Conservation (phyloP, 805 yeast species). For the Wickerhamiella domercqiae region DNA sequence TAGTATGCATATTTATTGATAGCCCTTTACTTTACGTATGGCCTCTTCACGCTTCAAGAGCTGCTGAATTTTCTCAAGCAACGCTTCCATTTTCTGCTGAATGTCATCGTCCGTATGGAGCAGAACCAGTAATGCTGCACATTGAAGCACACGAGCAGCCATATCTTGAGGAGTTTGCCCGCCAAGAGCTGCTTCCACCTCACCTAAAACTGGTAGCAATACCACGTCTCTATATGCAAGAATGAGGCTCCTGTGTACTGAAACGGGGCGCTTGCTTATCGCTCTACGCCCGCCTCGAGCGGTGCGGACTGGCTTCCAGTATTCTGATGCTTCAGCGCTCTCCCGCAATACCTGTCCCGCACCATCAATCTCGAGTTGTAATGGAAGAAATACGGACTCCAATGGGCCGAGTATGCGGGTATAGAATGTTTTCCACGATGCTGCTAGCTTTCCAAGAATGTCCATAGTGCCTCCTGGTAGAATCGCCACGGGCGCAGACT, state of each 20-base stretch:
- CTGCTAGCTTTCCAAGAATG: slow-evolving; percentile 20
- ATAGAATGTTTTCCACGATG: slow-evolving; percentile 44
- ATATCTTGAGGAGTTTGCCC: slow-evolving; percentile 11
- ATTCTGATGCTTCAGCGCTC: slow-evolving; percentile 25
- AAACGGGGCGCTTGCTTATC: slow-evolving; percentile 6
- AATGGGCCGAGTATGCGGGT: slow-evolving; percentile 41
- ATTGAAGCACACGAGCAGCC: slow-evolving; percentile 35
- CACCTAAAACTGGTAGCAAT: slow-evolving; percentile 21
- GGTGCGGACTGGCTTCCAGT: slow-evolving; percentile 22
- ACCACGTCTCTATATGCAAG: slow-evolving; percentile 25
- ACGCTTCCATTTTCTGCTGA: slow-evolving; percentile 43
- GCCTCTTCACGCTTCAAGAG: too few species aligned
- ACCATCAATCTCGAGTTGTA: slow-evolving; percentile 37
- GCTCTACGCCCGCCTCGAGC: slow-evolving; percentile 4
- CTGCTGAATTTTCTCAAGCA: too few species aligned
- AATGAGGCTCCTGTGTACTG: slow-evolving; percentile 21
- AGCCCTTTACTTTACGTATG: too few species aligned
- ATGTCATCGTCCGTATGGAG: slow-evolving; percentile 39
- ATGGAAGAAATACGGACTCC: slow-evolving; percentile 46
- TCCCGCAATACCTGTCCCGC: slow-evolving; percentile 25
- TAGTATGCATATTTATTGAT: too few species aligned
- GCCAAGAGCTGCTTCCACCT: slow-evolving; percentile 14
- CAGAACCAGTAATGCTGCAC: slow-evolving; percentile 43
- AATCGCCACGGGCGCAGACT: slow-evolving; percentile 13
- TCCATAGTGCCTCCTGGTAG: slow-evolving; percentile 12